Percentiles rank a stretch among this genome's conserved stretches.
phyloP scores from a whole-genome alignment of 2,329 filamentous ascomycete genomes.

The Pseudopithomyces maydicus region DNA sequence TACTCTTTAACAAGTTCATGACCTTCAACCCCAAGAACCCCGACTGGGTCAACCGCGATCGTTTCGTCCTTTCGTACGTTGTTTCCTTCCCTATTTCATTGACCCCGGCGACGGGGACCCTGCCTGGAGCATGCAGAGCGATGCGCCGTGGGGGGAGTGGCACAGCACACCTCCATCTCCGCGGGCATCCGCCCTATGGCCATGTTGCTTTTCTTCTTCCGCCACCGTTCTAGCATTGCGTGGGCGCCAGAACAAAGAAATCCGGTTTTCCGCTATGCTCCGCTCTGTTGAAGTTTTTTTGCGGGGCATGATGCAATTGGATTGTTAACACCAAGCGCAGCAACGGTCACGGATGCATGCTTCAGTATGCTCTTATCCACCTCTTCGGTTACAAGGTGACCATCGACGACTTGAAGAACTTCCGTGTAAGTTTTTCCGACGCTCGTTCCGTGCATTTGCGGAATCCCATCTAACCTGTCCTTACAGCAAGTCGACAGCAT shows the following conservation, averaged over 20 bases:
- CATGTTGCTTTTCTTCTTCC: constrained; percentile 18
- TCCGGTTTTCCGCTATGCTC: constrained; percentile 19
- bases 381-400: constrained; percentile 87
- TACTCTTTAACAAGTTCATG: constrained; percentile 99
- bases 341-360: constrained; percentile 99
- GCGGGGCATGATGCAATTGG: not conserved
- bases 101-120: not conserved
- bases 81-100: not conserved
- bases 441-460: constrained; percentile 54
- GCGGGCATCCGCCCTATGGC: constrained; percentile 16
- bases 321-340: constrained; percentile 54
- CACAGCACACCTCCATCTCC: constrained; percentile 23
- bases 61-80: constrained; percentile 98
- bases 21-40: constrained; percentile 99
- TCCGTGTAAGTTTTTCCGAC: constrained; percentile 73
- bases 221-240: not conserved
- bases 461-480: constrained; percentile 18
- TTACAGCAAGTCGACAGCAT: constrained; percentile 72
- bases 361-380: constrained; percentile 97
- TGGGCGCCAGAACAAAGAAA: not conserved
- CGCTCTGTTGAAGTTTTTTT: constrained; percentile 11
- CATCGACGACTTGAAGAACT: constrained; percentile 91
- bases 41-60: constrained; percentile 94
- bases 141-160: constrained; percentile 4
- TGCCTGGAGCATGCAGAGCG: constrained; percentile 3